A percentile compares a stretch with the other conserved stretches of the same genome.
Evolutionary conservation across 2,329 filamentous ascomycete species (phyloP).

Genomic region (Botrytis aclada): DNA sequence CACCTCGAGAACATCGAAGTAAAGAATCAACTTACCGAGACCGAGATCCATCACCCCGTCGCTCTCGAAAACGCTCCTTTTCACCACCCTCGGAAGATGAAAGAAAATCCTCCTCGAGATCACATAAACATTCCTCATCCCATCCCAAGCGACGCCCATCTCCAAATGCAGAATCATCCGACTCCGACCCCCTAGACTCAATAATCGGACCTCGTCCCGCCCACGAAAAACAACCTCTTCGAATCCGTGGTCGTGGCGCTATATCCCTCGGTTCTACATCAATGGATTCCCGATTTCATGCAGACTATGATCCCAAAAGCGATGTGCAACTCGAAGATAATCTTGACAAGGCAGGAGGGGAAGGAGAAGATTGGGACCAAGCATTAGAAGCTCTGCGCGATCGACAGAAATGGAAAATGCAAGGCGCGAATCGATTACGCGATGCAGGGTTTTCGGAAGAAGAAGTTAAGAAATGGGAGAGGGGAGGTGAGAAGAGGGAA

Average conservation of each 20-base stretch:
- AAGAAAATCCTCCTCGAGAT: not conserved
- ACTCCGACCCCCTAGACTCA: slow-evolving; percentile 71
- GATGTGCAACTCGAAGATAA: slow-evolving; percentile 51
- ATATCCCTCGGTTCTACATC: slow-evolving; percentile 49
- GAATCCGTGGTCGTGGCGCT: slow-evolving; percentile 68
- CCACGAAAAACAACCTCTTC: slow-evolving; percentile 38
- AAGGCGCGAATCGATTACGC: slow-evolving; percentile 71
- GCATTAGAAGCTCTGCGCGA: slow-evolving; percentile 75
- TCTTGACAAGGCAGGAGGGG: slow-evolving; percentile 42
- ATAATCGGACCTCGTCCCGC: slow-evolving; percentile 72
- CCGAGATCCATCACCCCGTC: slow-evolving; percentile 29
- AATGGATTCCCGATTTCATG: slow-evolving; percentile 76
- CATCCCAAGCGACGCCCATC: not conserved
- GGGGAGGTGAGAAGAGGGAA: slow-evolving; percentile 56
- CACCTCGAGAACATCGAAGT: slow-evolving; percentile 26
- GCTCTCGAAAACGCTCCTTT: slow-evolving; percentile 22
- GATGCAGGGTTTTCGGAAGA: slow-evolving; percentile 76
- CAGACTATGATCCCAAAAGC: slow-evolving; percentile 56
- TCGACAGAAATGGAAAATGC: slow-evolving; percentile 72
- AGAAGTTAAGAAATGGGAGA: slow-evolving; percentile 70
- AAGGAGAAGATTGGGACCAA: slow-evolving; percentile 68
- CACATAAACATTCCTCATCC: slow-evolving; percentile 19
- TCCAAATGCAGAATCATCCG: slow-evolving; percentile 36
- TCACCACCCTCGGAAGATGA: not conserved
- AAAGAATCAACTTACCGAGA: slow-evolving; percentile 38